Evolutionary conservation across 345 rosid genomes (phyloP).

Genomic region (Dipteronia dyeriana): DNA sequence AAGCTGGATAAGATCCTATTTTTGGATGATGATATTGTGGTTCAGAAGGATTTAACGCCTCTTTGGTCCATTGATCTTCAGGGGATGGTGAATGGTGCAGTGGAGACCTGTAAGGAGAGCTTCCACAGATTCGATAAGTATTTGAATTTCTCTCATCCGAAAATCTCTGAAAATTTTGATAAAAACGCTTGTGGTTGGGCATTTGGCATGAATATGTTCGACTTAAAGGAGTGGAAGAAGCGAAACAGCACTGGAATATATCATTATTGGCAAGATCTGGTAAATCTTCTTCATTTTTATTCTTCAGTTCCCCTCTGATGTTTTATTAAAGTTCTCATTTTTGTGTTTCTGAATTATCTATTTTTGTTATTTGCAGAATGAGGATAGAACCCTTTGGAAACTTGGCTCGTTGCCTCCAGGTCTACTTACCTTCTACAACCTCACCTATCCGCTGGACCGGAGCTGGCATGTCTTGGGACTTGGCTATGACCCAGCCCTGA

Average conservation of each 20-base stretch:
- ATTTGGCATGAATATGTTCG: constrained; percentile 97
- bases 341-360: neutral
- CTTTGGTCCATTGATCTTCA: constrained; percentile 74
- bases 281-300: constrained; percentile 28
- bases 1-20: constrained; percentile 76
- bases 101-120: constrained; percentile 89
- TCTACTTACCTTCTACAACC: constrained; percentile 89
- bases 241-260: constrained; percentile 87
- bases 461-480: constrained; percentile 94
- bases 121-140: constrained; percentile 97
- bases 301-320: too few relatives aligned
- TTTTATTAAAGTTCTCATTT: neutral
- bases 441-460: constrained; percentile 77
- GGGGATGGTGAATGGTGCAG: constrained; percentile 89
- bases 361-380: constrained; percentile 61
- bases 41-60: constrained; percentile 80
- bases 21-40: constrained; percentile 86
- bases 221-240: constrained; percentile 90
- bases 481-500: constrained; percentile 97
- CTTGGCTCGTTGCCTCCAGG: constrained; percentile 97
- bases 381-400: constrained; percentile 97
- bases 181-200: constrained; percentile 98
- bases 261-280: constrained; percentile 97
- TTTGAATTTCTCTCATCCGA: constrained; percentile 93
- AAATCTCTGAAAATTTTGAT: constrained; percentile 66